Evolutionary conservation across 2,329 filamentous ascomycete genomes (phyloP), one percentile per base, ranked within the genome.

Genomic region (Cordyceps farinosa): DNA sequence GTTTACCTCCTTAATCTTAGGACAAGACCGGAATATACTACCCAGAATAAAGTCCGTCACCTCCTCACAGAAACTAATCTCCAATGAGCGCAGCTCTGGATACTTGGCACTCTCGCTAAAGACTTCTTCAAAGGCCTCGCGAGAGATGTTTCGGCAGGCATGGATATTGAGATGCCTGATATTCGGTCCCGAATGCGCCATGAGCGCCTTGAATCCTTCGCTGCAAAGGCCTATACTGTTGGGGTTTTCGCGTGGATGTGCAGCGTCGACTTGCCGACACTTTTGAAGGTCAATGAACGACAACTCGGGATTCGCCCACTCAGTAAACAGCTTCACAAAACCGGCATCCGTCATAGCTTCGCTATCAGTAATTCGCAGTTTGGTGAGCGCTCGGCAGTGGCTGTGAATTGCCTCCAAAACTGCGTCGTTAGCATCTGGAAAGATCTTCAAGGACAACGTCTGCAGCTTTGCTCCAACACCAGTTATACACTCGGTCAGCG

Each of bases 311-410:
- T 96, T 97, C 8, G 77, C 70, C 93, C 93, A 97, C 65, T 80
- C 77, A 0, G 78, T 86, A 75, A 97, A 97, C 10, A 98, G 83
- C 1, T 80, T 76, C 2, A 80, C 83, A 67, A 92, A 94, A 2
- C 84, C 91, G 4, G 81, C 80, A 72, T 98, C 93, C 0, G 90
- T 92, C 76, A 90, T 89, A 11, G 80, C 75, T 69, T 89, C 84
- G 73, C 91, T 96, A 67, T 91, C 87, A 0, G 88, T 90, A 69
- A 98, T 86, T 57, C 93, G 90, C 22, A 98, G 82, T 72, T 97
- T 97, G 60, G 73, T 75, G 17, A 98, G 81, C 1, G 79, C 77
- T 7, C 76, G 81, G 75, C 92, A 97, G 45, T 87, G 80, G 6
- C 83, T 76, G 72, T 92, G 90, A 63, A 97, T 88, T 1, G 84